Conservation (phyloP, 1,139 yeast genomes). For the Wickerhamiella infanticola region DNA sequence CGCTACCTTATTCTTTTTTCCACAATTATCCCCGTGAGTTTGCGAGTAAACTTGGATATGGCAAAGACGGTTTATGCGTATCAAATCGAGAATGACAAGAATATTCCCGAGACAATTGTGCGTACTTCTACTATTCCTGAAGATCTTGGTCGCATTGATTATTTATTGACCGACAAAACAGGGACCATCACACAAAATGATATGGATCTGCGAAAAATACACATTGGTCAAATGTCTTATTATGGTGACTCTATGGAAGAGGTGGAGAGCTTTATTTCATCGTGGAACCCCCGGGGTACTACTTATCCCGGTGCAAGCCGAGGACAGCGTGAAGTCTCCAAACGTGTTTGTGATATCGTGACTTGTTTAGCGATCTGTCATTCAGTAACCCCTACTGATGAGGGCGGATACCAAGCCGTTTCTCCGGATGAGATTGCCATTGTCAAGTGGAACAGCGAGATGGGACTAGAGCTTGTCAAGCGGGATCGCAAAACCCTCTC, state of each 20-base stretch:
- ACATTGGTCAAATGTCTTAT: constrained; percentile 82
- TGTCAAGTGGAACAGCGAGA: constrained; percentile 75
- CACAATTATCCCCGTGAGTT: constrained; percentile 88
- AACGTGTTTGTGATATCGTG: constrained; percentile 64
- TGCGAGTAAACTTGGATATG: constrained; percentile 84
- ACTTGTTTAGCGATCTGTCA: constrained; percentile 83
- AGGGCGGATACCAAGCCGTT: constrained; percentile 80
- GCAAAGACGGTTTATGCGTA: constrained; percentile 94
- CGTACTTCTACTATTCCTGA: constrained; percentile 97
- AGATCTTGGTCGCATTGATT: constrained; percentile 91
- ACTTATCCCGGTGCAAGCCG: constrained; percentile 19
- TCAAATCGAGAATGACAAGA: constrained; percentile 76
- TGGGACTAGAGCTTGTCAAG: constrained; percentile 63
- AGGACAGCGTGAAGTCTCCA: constrained; percentile 49
- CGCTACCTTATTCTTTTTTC: constrained; percentile 83
- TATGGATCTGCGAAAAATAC: constrained; percentile 90
- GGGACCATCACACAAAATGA: constrained; percentile 97
- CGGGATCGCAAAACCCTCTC: constrained; percentile 71
- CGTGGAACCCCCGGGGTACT: constrained; percentile 16
- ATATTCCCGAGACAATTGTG: constrained; percentile 77
- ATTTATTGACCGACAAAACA: constrained; percentile 82
- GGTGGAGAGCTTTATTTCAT: constrained; percentile 50
- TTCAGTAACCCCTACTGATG: constrained; percentile 81
- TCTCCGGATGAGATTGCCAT: constrained; percentile 98
- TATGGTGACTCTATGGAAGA: constrained; percentile 88